phyloP scores from a whole-genome alignment of 2,329 filamentous ascomycete species.

The Gnomoniopsis smithogilvyi region DNA sequence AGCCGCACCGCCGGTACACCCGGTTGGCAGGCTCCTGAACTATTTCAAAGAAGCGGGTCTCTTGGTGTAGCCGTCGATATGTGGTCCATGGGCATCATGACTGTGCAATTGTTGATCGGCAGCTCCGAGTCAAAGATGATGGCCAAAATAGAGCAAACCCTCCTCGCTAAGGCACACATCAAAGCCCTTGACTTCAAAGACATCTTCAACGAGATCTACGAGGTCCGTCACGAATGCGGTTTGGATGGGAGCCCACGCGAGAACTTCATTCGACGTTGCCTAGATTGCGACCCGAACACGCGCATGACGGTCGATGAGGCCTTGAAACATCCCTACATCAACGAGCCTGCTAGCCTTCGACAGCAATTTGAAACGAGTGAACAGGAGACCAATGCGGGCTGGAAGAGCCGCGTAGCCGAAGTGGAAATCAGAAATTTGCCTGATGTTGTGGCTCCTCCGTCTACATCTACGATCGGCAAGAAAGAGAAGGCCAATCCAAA shows the following conservation, averaged over 20 bases:
- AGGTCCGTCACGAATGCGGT: conserved; percentile 18
- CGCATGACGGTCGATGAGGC: conserved; percentile 32
- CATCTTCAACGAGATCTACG: conserved; percentile 3
- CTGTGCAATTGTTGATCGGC: conserved; percentile 30
- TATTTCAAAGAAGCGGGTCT: conserved; percentile 23
- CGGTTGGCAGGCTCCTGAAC: conserved; percentile 47
- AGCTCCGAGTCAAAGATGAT: conserved; percentile 19
- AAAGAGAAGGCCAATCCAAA: neutral
- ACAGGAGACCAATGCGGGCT: conserved; percentile 9
- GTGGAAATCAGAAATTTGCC: neutral
- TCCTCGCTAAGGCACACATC: conserved; percentile 17
- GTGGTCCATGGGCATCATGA: conserved; percentile 50
- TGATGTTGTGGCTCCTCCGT: neutral
- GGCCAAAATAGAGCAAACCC: neutral
- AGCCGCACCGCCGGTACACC: conserved; percentile 42
- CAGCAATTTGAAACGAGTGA: conserved; percentile 18
- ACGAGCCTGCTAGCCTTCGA: conserved; percentile 10
- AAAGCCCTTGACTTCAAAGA: conserved; percentile 14
- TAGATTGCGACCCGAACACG: conserved; percentile 27
- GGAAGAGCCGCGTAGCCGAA: conserved; percentile 10
- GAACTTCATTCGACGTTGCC: conserved; percentile 33
- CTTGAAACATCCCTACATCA: conserved; percentile 35
- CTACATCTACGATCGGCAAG: neutral
- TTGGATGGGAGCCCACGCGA: conserved; percentile 18
- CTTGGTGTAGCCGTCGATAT: conserved; percentile 43